These are phyloP conservation scores for Backusella australiensis DNA, from an alignment of 192 early-diverging fungal species.

Conservation along the genomic window DNA sequence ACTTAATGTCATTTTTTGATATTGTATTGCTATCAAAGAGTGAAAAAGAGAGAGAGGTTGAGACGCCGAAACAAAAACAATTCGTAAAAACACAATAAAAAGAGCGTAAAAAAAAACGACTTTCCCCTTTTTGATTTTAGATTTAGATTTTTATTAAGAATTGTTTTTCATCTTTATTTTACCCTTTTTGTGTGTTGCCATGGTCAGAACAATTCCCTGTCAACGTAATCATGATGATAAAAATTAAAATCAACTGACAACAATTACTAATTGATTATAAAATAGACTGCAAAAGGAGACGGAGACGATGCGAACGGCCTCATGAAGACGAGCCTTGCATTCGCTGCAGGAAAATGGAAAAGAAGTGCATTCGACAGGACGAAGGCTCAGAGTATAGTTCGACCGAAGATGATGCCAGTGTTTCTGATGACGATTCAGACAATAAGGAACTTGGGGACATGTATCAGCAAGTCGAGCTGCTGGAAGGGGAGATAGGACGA, in stretches of 20 bases:
- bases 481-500: neutral
- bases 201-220: constrained; percentile 10
- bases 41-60: neutral
- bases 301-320: constrained; percentile 7
- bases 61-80: neutral
- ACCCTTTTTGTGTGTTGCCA: neutral
- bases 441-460: neutral
- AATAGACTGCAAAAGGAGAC: constrained; percentile 10
- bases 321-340: neutral
- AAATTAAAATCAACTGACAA: neutral
- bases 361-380: constrained; percentile 10
- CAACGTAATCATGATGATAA: neutral
- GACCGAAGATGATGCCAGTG: neutral
- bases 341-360: neutral
- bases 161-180: neutral
- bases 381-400: neutral
- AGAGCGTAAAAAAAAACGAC: neutral
- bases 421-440: constrained; percentile 4
- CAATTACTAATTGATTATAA: neutral
- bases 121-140: neutral
- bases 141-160: neutral
- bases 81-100: neutral
- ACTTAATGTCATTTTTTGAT: constrained; percentile 10
- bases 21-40: neutral
- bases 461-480: neutral